Conservation (phyloP, 2,329 filamentous ascomycete genomes). For the Aureobasidium sp. region DNA sequence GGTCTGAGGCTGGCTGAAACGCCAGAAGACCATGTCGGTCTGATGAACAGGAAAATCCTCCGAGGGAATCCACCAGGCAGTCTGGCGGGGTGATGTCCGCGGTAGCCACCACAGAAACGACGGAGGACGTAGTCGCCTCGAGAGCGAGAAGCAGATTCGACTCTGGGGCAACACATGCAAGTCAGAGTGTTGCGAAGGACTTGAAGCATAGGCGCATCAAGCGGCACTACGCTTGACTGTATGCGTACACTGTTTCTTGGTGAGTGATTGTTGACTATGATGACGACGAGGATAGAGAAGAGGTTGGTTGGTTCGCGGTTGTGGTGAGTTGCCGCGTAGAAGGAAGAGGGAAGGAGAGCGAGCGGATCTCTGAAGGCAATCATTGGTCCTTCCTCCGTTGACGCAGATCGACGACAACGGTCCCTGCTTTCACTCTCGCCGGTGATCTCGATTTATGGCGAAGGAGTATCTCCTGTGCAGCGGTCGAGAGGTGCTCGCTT, state of each 20-base stretch:
- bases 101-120: not conserved
- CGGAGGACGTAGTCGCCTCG: not conserved
- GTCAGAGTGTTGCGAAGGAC: not conserved
- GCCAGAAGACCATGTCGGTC: not conserved
- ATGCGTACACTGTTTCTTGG: not conserved
- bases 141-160: not conserved
- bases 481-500: not conserved
- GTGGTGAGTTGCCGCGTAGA: not conserved
- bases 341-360: not conserved
- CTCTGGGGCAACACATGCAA: not conserved
- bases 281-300: not conserved
- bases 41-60: not conserved
- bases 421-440: not conserved
- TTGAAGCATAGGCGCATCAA: not conserved
- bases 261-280: not conserved
- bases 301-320: not conserved
- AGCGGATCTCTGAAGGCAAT: not conserved
- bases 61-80: not conserved
- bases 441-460: not conserved
- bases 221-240: not conserved
- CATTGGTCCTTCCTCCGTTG: not conserved
- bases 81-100: not conserved
- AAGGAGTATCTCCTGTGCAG: not conserved
- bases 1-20: constrained; percentile 28
- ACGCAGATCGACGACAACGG: not conserved